phyloP scores from a whole-genome alignment of 441 rosid genomes.

The Eugenia klotzschiana region DNA sequence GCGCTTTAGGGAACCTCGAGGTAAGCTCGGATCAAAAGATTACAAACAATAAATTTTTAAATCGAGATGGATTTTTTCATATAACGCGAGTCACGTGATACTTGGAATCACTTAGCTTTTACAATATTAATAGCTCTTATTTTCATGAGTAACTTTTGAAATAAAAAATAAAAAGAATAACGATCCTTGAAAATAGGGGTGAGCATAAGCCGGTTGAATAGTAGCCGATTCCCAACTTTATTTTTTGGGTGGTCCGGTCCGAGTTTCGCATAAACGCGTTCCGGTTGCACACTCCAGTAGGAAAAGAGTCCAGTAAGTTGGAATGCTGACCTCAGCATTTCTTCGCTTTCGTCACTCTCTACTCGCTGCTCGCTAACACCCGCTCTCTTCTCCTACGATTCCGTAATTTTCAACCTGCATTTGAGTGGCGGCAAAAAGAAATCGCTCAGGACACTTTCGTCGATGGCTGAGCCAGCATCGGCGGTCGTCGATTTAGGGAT shows the following conservation, averaged over 20 bases:
- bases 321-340: background rate
- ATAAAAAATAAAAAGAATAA: background rate
- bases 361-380: background rate
- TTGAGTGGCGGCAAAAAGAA: background rate
- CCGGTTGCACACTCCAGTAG: too few species aligned
- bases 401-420: background rate
- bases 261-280: too few species aligned
- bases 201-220: too few species aligned
- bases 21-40: too few species aligned
- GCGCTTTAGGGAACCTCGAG: background rate
- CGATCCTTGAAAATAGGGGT: too few species aligned
- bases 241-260: too few species aligned
- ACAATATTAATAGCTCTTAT: background rate
- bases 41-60: too few species aligned
- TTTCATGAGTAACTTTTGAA: background rate
- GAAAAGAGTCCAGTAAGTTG: background rate
- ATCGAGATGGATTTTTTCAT: too few species aligned
- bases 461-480: slow-evolving; percentile 37
- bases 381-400: background rate
- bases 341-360: background rate
- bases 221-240: too few species aligned
- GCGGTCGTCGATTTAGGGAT: slow-evolving; percentile 27
- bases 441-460: background rate
- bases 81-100: too few species aligned
- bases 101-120: too few species aligned